phyloP scores from a whole-genome alignment of 371 early-diverging fungal genomes.

The Mortierella sp. region DNA sequence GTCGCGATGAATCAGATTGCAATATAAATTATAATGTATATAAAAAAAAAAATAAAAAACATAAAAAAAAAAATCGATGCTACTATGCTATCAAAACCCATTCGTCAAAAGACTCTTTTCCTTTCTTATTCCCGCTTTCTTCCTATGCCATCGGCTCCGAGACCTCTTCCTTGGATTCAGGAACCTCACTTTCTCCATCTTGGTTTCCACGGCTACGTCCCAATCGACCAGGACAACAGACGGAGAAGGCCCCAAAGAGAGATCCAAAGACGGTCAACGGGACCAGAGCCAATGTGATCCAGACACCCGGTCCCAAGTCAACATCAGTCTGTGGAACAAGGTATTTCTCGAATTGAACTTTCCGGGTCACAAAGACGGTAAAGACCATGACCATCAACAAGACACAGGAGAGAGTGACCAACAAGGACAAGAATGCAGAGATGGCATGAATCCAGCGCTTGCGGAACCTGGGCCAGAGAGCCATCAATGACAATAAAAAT shows the following conservation, averaged over 20 bases:
- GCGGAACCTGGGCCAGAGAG: constrained; percentile 29
- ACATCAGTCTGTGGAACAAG: constrained; percentile 5
- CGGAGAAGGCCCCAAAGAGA: constrained; percentile 30
- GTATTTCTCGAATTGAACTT: constrained; percentile 34
- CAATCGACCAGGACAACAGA: constrained; percentile 42
- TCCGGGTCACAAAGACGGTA: constrained; percentile 30
- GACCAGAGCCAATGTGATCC: constrained; percentile 37
- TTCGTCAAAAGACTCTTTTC: no score
- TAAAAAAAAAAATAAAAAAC: no score
- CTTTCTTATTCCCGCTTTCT: neutral
- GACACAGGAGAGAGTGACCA: constrained; percentile 26
- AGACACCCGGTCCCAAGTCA: constrained; percentile 32
- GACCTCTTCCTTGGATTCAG: constrained; percentile 31
- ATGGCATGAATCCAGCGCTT: constrained; percentile 38
- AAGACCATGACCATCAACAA: constrained; percentile 35
- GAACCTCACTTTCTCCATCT: neutral
- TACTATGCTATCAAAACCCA: no score
- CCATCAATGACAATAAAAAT: constrained; percentile 21
- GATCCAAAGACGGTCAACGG: constrained; percentile 37
- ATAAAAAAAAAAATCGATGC: neutral
- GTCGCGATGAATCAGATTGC: no score
- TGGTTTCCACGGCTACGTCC: constrained; percentile 1
- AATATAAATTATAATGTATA: no score
- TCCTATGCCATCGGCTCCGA: constrained; percentile 8
- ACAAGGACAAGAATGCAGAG: constrained; percentile 16